Evolutionary conservation across 139 green algal species (phyloP).

Genomic region (Volvox reticuliferus): DNA sequence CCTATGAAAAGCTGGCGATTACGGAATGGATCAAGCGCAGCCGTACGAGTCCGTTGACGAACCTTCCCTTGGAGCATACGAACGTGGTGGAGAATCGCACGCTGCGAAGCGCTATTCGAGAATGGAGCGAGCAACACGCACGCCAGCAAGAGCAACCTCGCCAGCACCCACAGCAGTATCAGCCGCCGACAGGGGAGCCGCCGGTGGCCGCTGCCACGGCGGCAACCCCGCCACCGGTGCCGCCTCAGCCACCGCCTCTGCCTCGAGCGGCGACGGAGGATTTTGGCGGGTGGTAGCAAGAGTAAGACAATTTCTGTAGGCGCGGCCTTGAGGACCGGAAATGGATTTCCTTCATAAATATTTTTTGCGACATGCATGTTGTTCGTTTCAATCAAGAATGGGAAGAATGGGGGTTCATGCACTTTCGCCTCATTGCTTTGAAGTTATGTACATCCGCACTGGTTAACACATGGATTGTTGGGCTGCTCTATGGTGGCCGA

Average conservation of each 20-base stretch:
- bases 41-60: constrained; percentile 73
- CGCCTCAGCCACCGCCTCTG: too few relatives aligned
- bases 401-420: too few relatives aligned
- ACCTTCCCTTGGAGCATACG: constrained; percentile 62
- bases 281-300: not conserved
- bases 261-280: not conserved
- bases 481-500: too few relatives aligned
- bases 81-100: constrained; percentile 66
- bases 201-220: not conserved
- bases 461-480: too few relatives aligned
- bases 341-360: too few relatives aligned
- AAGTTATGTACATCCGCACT: too few relatives aligned
- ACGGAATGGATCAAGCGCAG: constrained; percentile 62
- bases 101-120: constrained; percentile 64
- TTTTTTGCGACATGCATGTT: too few relatives aligned
- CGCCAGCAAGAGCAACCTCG: not conserved
- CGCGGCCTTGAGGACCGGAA: too few relatives aligned
- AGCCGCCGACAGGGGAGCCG: not conserved
- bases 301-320: not conserved
- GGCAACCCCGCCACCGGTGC: not conserved
- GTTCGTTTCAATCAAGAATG: too few relatives aligned
- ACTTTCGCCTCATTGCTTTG: too few relatives aligned
- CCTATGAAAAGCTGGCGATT: constrained; percentile 78
- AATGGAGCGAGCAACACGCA: constrained; percentile 57
- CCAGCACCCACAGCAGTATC: not conserved